Evolutionary conservation across 768 basidiomycete genomes (phyloP), one percentile per base, ranked within the genome.

Genomic region (Crassisporium funariophilum): DNA sequence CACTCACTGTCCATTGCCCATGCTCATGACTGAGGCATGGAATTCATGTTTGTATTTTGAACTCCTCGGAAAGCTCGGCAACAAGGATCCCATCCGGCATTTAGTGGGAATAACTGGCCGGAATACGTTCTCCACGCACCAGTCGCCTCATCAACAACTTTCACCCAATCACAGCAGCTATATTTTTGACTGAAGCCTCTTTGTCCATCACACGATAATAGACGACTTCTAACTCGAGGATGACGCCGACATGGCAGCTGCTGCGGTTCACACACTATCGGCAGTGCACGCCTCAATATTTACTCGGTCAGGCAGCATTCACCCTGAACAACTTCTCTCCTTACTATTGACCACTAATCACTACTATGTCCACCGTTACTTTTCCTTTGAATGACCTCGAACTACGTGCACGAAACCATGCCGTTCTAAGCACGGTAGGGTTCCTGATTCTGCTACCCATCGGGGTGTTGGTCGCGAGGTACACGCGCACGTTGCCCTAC

Each of bases 361-460:
- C n/a, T n/a, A n/a, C n/a, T n/a, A 46, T 46, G 44, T 37, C 44
- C 11, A 37, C 35, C 35, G 15, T 42, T 34, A 17, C 12, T 11
- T 27, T 54, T 40, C 50, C 55, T 10, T 47, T 55, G 15, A 40
- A 5, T 37, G 17, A n/a, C 4, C n/a, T 67, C 8, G 75, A 78
- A 52, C 53, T 53, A 41, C 60, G 62, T 25, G 69, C 67, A 11
- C 69, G 60, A 45, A 73, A 61, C 22, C 84, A 86, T 60, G 84
- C 73, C 17, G 62, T 79, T 27, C 64, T 84, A 8, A 76, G 73
- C 52, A 60, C 75, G 0, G 63, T 71, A 24, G 83, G 80, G 1
- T 82, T 82, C 58, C 63, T 84, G 38, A 63, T 83, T 40, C 54
- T 85, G 13, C 71, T 86, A 7, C 84, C 83, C 3, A 47, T 78